Evolutionary conservation across 176 grass and related monocot genomes (phyloP).

Genomic region (Zea mays): Zm-B73-REFERENCE-NAM-5.0 NC_050096.1:248672501-248673000

Average conservation of each 20-base stretch:
- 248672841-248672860: slow-evolving; percentile 36
- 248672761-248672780: neutral
- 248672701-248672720: slow-evolving; percentile 82
- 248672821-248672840: neutral
- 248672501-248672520: too few species aligned
- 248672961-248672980: slow-evolving; percentile 44
- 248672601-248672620: too few species aligned
- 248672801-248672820: neutral
- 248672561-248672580: too few species aligned
- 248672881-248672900: slow-evolving; percentile 42
- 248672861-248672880: slow-evolving; percentile 57
- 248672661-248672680: neutral
- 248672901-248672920: neutral
- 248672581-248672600: too few species aligned
- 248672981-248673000: slow-evolving; percentile 61
- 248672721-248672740: slow-evolving; percentile 91
- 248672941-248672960: slow-evolving; percentile 6
- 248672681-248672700: slow-evolving; percentile 10
- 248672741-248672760: slow-evolving; percentile 57
- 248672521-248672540: too few species aligned
- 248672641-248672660: too few species aligned
- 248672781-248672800: neutral
- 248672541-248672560: too few species aligned
- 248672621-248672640: too few species aligned
- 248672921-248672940: slow-evolving; percentile 3